These are phyloP conservation scores for Colletotrichum nymphaeae DNA, from an alignment of 2,329 filamentous ascomycete genomes.

Conservation along the genomic window DNA sequence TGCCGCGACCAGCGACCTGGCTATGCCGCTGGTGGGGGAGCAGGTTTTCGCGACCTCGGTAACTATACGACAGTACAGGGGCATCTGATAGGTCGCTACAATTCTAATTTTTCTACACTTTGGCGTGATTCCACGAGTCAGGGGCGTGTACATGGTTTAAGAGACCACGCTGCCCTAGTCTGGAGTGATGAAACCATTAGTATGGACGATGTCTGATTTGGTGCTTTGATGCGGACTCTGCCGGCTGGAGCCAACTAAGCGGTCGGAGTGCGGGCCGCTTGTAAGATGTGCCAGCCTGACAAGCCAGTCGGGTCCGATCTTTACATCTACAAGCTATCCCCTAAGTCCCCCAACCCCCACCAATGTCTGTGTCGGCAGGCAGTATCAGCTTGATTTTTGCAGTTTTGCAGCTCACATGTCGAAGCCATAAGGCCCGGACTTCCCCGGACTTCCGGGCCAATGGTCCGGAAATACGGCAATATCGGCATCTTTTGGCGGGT, in stretches of 20 bases:
- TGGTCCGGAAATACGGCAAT: neutral
- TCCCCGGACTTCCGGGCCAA: neutral
- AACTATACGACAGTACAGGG: neutral
- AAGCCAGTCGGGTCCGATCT: neutral
- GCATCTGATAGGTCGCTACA: conserved; percentile 15
- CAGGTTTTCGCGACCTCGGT: neutral
- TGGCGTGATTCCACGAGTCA: conserved; percentile 18
- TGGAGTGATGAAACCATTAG: neutral
- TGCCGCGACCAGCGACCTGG: neutral
- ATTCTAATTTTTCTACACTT: neutral
- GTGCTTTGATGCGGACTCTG: conserved; percentile 4
- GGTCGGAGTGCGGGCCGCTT: conserved; percentile 2
- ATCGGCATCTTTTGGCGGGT: neutral
- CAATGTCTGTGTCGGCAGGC: neutral
- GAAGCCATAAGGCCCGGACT: neutral
- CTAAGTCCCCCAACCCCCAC: neutral
- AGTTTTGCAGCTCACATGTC: neutral
- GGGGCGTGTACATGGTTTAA: neutral
- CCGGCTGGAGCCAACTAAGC: neutral
- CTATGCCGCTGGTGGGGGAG: neutral
- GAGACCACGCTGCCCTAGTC: neutral
- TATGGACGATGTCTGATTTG: conserved; percentile 2
- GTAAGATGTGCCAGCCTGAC: neutral
- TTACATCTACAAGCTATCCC: neutral
- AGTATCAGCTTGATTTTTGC: neutral